Evolutionary conservation across 192 early-diverging fungal species (phyloP), one percentile per base, ranked within the genome.

Genomic region (Podila epicladia): DNA sequence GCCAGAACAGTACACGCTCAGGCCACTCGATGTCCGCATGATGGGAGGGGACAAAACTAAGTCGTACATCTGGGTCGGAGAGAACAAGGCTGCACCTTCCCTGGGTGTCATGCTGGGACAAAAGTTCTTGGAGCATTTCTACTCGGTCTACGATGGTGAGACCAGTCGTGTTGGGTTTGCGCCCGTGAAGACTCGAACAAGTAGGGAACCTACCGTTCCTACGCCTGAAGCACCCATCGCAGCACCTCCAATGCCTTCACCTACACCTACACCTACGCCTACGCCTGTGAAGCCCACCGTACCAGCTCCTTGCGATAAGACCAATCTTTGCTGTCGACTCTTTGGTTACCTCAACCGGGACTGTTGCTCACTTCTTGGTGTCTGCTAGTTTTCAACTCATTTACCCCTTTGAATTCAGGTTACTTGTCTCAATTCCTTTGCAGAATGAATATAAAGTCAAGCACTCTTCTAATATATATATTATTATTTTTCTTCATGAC

Each of bases 101-200:
- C 20, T 74, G 22, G 62, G 41, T 31, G 57, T 77, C 55, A 77
- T 77, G 45, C 62, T 77, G 32, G 75, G 75, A 1, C 75, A 77
- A 55, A 71, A 71, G 63, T 77, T 77, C 62, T 26, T 77, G 59
- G 77, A 82, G 65, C 31, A 68, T 41, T 64, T 26, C 59, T 62
- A 67, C 65, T 61, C 73, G 8, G 61, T 82, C 55, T 75, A 67
- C 62, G 73, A 82, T 50, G 70, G 28, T 22, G 64, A 51, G 22
- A 65, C 74, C 49, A 65, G 55, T 5, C 57, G 72, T 8, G 67
- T 82, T 22, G 71, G 73, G 29, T 35, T 74, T 38, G 63, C 62
- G 24, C 66, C 58, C 9, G 41, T 45, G 41, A 45, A 45, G 41
- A 15, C 3, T 17, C 13, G 13, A 45, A 15, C 15, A 1, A 37